These are phyloP conservation scores for Hypsizygus ulmarius DNA, from an alignment of 1,284 basidiomycete species.

Conservation along the genomic window DNA sequence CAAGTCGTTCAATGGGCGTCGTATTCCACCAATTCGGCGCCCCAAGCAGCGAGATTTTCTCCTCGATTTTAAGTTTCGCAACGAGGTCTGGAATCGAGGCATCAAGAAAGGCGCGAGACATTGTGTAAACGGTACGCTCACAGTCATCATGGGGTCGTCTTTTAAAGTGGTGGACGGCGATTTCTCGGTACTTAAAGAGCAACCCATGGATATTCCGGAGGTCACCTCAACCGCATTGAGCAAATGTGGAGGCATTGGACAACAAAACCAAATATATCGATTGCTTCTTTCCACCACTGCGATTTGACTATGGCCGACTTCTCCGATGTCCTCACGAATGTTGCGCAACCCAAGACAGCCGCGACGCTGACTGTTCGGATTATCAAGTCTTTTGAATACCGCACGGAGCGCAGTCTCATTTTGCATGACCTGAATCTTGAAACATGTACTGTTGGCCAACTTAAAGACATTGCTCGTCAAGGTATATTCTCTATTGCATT, in stretches of 20 bases:
- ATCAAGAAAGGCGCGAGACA: slow-evolving; percentile 48
- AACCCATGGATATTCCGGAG: background rate
- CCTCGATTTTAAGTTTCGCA: slow-evolving; percentile 51
- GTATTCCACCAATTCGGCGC: slow-evolving; percentile 76
- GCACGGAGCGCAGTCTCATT: slow-evolving; percentile 88
- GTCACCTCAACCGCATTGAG: background rate
- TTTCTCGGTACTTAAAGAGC: slow-evolving; percentile 19
- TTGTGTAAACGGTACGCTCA: slow-evolving; percentile 16
- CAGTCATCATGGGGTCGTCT: slow-evolving; percentile 1
- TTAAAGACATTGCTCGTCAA: slow-evolving; percentile 71
- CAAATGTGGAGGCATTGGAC: background rate
- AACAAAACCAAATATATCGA: background rate
- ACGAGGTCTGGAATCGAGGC: slow-evolving; percentile 54
- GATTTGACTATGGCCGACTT: slow-evolving; percentile 22
- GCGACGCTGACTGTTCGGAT: slow-evolving; percentile 88
- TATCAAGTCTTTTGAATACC: slow-evolving; percentile 93
- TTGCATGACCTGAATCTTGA: slow-evolving; percentile 82
- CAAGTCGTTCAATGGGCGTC: slow-evolving; percentile 49
- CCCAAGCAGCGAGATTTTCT: slow-evolving; percentile 62
- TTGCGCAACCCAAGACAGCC: slow-evolving; percentile 62
- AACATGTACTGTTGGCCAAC: slow-evolving; percentile 67
- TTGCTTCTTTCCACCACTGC: background rate
- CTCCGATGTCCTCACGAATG: slow-evolving; percentile 64
- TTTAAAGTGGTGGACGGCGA: slow-evolving; percentile 13
- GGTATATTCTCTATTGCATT: slow-evolving; percentile 38